Evolutionary conservation across 352 stramenopile species (phyloP).

Genomic region (Globisporangium sylvaticum): DNA sequence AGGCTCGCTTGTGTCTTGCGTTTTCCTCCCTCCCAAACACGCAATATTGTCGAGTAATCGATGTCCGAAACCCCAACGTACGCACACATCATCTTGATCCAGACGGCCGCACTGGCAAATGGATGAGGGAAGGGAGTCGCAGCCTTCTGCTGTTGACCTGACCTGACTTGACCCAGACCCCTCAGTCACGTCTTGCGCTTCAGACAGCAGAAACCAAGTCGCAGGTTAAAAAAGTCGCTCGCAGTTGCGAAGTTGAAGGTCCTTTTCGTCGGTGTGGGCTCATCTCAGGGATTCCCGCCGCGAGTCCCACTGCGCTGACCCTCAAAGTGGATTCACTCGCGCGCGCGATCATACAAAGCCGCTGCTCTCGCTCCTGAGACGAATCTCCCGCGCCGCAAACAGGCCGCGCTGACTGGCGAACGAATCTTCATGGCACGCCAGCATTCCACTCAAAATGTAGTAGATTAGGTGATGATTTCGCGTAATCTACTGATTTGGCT

Average conservation of each 20-base stretch:
- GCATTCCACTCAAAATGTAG: neutral
- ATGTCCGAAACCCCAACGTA: neutral
- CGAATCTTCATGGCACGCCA: neutral
- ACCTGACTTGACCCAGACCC: too few relatives aligned
- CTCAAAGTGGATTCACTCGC: conserved; percentile 4
- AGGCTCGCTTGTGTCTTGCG: too few relatives aligned
- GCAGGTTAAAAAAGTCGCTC: neutral
- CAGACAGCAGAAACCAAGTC: neutral
- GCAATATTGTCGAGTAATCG: neutral
- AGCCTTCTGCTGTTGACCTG: neutral
- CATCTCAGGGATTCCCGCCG: conserved; percentile 2
- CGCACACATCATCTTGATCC: neutral
- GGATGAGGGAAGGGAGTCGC: too few relatives aligned
- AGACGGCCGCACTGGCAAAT: neutral
- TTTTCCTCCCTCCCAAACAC: neutral
- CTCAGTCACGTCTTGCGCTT: neutral
- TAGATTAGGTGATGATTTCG: too few relatives aligned
- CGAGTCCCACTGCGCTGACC: neutral
- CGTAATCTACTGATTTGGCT: neutral
- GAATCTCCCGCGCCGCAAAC: conserved; percentile 3
- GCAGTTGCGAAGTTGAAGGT: neutral
- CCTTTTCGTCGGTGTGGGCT: neutral
- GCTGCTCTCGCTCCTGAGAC: conserved; percentile 4
- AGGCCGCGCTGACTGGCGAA: conserved; percentile 2
- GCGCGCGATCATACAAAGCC: conserved; percentile 5